Conservation (phyloP, 2,329 filamentous ascomycete genomes). For the Leptographium procerum region DNA sequence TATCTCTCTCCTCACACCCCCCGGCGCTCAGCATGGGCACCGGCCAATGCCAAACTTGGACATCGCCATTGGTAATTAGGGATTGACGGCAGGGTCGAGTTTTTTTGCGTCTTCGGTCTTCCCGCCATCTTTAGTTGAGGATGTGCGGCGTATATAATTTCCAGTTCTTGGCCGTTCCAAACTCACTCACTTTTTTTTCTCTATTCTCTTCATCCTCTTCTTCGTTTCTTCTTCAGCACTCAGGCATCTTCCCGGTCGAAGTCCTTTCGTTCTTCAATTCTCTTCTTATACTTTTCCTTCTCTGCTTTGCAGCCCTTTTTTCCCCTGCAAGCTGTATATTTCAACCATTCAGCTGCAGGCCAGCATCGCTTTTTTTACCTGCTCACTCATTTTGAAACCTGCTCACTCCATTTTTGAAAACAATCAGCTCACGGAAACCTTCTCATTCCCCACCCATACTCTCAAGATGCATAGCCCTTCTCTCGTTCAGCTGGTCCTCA, state of each 20-base stretch:
- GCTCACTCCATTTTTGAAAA: neutral
- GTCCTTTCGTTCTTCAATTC: constrained; percentile 1
- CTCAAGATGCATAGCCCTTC: constrained; percentile 20
- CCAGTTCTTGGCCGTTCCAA: neutral
- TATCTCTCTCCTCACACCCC: neutral
- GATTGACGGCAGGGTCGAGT: neutral
- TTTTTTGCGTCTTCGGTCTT: neutral
- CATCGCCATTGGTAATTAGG: neutral
- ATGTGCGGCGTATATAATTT: neutral
- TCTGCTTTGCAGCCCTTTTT: neutral
- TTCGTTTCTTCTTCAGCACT: neutral
- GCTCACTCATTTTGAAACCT: constrained; percentile 4
- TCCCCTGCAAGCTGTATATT: constrained; percentile 7
- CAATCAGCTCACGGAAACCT: constrained; percentile 6
- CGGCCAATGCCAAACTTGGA: neutral
- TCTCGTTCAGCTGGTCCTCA: constrained; percentile 18
- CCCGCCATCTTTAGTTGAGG: neutral
- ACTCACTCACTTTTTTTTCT: neutral
- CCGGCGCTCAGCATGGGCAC: neutral
- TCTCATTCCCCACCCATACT: neutral
- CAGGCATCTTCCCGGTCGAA: neutral
- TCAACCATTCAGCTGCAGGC: constrained; percentile 17
- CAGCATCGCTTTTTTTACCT: constrained; percentile 12
- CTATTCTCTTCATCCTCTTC: neutral
- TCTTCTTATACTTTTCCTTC: neutral